These are phyloP conservation scores for Citrus glauca DNA, from an alignment of 345 rosid species.

Conservation along the genomic window DNA sequence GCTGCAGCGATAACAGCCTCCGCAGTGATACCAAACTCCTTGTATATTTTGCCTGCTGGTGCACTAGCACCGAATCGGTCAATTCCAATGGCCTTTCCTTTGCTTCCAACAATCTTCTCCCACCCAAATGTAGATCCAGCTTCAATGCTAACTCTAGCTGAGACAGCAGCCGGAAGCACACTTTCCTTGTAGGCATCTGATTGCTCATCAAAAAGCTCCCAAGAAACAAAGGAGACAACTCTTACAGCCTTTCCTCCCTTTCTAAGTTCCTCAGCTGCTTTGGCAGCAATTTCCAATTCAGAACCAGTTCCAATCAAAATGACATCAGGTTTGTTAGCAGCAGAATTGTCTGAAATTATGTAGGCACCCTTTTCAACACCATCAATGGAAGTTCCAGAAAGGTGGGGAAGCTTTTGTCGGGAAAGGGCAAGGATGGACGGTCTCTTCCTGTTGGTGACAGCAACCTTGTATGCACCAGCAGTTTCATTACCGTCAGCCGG, in stretches of 20 bases:
- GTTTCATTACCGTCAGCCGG: conserved; percentile 99
- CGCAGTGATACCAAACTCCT: conserved; percentile 68
- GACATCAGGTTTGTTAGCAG: conserved; percentile 86
- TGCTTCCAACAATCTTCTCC: conserved; percentile 65
- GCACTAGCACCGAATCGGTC: conserved; percentile 96
- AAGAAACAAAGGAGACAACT: conserved; percentile 85
- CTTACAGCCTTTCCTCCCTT: conserved; percentile 94
- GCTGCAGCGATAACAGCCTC: conserved; percentile 84
- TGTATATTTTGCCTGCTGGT: conserved; percentile 77
- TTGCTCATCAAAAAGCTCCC: conserved; percentile 88
- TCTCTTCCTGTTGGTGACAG: conserved; percentile 67
- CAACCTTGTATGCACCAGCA: conserved; percentile 92
- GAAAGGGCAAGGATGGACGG: conserved; percentile 91
- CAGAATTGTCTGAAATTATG: conserved; percentile 75
- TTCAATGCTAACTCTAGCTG: conserved; percentile 89
- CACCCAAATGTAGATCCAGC: conserved; percentile 94
- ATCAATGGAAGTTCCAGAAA: conserved; percentile 86
- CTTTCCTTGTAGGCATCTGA: conserved; percentile 83
- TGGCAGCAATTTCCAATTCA: conserved; percentile 84
- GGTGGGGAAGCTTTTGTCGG: conserved; percentile 87
- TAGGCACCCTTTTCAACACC: conserved; percentile 94
- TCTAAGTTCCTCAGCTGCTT: conserved; percentile 72
- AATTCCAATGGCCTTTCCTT: conserved; percentile 82
- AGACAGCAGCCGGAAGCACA: conserved; percentile 66
- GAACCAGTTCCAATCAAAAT: conserved; percentile 97